These are phyloP conservation scores for Neurospora tetrasperma DNA, from an alignment of 495 filamentous ascomycete genomes.

Conservation along the genomic window DNA sequence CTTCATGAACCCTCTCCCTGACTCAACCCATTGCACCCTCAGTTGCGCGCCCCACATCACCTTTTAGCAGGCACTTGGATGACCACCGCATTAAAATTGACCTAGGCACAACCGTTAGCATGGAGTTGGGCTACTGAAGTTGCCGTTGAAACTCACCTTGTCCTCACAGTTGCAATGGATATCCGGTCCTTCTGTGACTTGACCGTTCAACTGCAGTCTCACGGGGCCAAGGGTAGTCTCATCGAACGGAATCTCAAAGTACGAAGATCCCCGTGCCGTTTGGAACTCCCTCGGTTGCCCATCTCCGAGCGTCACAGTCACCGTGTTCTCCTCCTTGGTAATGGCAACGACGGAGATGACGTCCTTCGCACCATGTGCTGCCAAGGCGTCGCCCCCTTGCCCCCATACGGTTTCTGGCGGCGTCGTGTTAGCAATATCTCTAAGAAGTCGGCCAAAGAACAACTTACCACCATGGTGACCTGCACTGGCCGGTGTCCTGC, in stretches of 20 bases:
- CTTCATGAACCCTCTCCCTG: not conserved
- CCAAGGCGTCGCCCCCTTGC: conserved; percentile 32
- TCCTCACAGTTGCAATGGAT: conserved; percentile 41
- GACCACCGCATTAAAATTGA: conserved; percentile 32
- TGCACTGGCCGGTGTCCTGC: conserved; percentile 30
- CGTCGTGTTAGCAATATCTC: conserved; percentile 4
- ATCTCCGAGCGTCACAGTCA: conserved; percentile 43
- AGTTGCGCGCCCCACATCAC: not conserved
- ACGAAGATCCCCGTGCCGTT: conserved; percentile 17
- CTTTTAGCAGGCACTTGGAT: conserved; percentile 20
- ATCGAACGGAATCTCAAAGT: conserved; percentile 46
- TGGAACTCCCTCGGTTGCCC: conserved; percentile 13
- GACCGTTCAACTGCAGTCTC: conserved; percentile 38
- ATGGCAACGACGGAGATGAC: conserved; percentile 37
- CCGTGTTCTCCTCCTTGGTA: conserved; percentile 20
- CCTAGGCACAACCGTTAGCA: conserved; percentile 12
- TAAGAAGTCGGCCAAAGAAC: conserved; percentile 17
- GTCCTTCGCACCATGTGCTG: conserved; percentile 31
- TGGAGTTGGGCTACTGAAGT: not conserved
- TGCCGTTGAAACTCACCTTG: conserved; percentile 28
- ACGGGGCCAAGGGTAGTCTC: conserved; percentile 38
- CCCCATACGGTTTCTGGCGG: conserved; percentile 33
- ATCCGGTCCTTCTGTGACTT: conserved; percentile 32
- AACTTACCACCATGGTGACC: conserved; percentile 31
- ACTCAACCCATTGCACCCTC: not conserved